Evolutionary conservation across 805 yeast genomes (phyloP).

Genomic region (Spathaspora sp.): DNA sequence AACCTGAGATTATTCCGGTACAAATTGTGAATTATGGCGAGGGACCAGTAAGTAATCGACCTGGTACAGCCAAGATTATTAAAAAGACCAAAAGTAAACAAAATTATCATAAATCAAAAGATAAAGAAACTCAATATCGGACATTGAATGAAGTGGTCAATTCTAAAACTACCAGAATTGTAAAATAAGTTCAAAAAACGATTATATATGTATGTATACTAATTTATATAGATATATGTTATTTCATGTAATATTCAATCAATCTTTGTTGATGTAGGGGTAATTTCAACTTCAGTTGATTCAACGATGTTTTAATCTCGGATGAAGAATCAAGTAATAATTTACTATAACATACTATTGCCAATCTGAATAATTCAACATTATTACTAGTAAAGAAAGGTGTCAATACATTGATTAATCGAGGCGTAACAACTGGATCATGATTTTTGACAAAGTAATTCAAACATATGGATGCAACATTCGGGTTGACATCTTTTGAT

Average conservation of each 20-base stretch:
- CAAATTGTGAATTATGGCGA: neutral
- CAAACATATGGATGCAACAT: constrained; percentile 4
- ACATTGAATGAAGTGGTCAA: constrained; percentile 2
- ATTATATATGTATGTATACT: neutral
- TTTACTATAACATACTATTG: constrained; percentile 36
- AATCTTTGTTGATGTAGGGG: constrained; percentile 42
- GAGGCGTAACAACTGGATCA: neutral
- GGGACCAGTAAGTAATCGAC: too few species aligned
- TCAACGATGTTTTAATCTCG: constrained; percentile 1
- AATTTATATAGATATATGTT: neutral
- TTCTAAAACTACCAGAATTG: constrained; percentile 1
- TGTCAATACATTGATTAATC: constrained; percentile 27
- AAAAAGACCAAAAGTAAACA: constrained; percentile 3
- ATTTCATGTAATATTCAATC: constrained; percentile 27
- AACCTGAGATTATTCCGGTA: constrained; percentile 2
- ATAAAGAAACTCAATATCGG: neutral
- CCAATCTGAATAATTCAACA: constrained; percentile 26
- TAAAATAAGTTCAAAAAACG: neutral
- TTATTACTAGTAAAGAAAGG: constrained; percentile 23
- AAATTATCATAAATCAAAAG: neutral
- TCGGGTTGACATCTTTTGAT: neutral
- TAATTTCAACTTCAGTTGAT: constrained; percentile 18
- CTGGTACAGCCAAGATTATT: neutral
- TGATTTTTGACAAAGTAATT: constrained; percentile 2
- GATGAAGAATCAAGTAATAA: constrained; percentile 14